Percentiles rank a stretch among this genome's conserved stretches.
Conservation (phyloP, 495 filamentous ascomycete genomes). For the Neurospora sp. region DNA sequence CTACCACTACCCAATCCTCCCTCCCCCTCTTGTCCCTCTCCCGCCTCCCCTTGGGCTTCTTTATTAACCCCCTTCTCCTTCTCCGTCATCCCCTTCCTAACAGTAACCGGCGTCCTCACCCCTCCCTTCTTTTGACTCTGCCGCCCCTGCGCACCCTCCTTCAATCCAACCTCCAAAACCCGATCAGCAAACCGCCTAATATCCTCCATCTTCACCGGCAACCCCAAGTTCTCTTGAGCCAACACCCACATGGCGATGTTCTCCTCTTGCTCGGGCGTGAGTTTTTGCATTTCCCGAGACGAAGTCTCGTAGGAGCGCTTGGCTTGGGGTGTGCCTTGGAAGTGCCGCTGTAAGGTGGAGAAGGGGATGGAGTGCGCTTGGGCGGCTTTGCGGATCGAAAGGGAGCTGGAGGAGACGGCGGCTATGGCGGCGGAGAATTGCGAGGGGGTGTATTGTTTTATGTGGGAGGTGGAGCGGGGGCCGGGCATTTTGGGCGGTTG, state of each 20-base stretch:
- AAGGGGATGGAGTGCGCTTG: background rate
- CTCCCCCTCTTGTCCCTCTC: background rate
- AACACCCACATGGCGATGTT: constrained; percentile 14
- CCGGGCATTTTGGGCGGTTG: background rate
- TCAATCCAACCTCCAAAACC: constrained; percentile 2
- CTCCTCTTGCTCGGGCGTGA: background rate
- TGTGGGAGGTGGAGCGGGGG: background rate
- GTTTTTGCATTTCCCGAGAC: background rate
- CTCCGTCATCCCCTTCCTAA: background rate
- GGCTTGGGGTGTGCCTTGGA: background rate
- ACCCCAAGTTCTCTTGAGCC: constrained; percentile 34
- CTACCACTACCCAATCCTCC: background rate
- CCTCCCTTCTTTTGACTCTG: background rate
- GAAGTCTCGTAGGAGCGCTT: background rate
- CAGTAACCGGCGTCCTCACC: background rate
- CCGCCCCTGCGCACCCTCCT: background rate
- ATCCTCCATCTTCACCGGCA: constrained; percentile 28
- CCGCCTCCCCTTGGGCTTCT: background rate
- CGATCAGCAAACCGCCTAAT: constrained; percentile 28
- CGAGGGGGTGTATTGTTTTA: background rate
- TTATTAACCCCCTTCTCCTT: background rate
- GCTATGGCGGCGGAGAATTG: background rate
- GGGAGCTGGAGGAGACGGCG: background rate
- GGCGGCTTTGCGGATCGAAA: background rate
- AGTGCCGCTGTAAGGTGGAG: background rate